These are phyloP conservation scores for Arthonia radiata DNA, from an alignment of 495 filamentous ascomycete species.

Conservation along the genomic window DNA sequence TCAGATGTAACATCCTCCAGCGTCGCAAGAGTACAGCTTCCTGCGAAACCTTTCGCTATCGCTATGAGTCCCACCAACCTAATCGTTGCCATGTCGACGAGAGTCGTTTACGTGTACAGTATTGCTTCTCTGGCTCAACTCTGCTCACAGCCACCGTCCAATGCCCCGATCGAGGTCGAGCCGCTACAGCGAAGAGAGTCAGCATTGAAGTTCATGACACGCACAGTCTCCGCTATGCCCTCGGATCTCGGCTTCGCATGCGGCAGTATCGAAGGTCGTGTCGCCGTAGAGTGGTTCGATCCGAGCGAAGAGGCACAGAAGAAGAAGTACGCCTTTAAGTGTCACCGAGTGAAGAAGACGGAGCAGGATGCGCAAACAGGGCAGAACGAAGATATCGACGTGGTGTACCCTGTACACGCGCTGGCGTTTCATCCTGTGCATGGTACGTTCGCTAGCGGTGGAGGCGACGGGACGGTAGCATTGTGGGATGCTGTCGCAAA, in stretches of 20 bases:
- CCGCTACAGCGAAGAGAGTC: slow-evolving; percentile 84
- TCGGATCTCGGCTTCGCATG: slow-evolving; percentile 79
- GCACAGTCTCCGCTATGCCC: slow-evolving; percentile 89
- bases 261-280: slow-evolving; percentile 70
- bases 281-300: slow-evolving; percentile 96
- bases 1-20: slow-evolving; percentile 25
- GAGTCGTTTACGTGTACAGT: slow-evolving; percentile 79
- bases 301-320: slow-evolving; percentile 59
- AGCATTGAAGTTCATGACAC: slow-evolving; percentile 83
- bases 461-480: slow-evolving; percentile 83
- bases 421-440: slow-evolving; percentile 76
- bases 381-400: slow-evolving; percentile 36
- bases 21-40: slow-evolving; percentile 49
- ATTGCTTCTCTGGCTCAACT: slow-evolving; percentile 36
- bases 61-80: slow-evolving; percentile 59
- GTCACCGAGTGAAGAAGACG: slow-evolving; percentile 49
- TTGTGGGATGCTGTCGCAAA: slow-evolving; percentile 89
- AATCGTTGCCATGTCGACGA: slow-evolving; percentile 87
- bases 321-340: slow-evolving; percentile 96
- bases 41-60: slow-evolving; percentile 68
- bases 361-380: slow-evolving; percentile 9
- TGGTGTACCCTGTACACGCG: slow-evolving; percentile 89
- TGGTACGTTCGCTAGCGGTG: slow-evolving; percentile 80
- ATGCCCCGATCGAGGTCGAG: slow-evolving; percentile 27
- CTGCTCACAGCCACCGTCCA: slow-evolving; percentile 22